Percentiles rank a stretch among this genome's conserved stretches.
Evolutionary conservation across 1,284 basidiomycete genomes (phyloP).

Genomic region (Sanghuangporus weigelae): DNA sequence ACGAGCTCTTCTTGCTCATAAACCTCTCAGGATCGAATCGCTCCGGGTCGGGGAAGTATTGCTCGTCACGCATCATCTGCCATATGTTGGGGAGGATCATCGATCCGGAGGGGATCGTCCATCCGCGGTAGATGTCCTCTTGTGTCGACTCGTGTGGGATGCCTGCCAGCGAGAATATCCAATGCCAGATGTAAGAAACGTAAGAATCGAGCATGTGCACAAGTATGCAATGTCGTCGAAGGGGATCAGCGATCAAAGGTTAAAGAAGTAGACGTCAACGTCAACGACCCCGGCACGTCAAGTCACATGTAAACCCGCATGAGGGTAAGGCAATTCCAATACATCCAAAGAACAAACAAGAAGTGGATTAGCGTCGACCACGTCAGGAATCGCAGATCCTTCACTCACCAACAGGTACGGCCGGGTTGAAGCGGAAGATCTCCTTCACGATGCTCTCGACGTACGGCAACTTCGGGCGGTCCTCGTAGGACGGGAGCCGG

Average conservation of each 20-base stretch:
- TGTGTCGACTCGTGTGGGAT: conserved; percentile 13
- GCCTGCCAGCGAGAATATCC: background rate
- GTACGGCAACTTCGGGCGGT: conserved; percentile 19
- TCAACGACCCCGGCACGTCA: background rate
- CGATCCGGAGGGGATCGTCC: conserved; percentile 12
- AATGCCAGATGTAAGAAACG: background rate
- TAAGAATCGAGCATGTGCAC: background rate
- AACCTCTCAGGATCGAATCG: conserved; percentile 19
- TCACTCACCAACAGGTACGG: conserved; percentile 5
- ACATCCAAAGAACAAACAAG: background rate
- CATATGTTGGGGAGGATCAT: conserved; percentile 17
- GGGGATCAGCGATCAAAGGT: background rate
- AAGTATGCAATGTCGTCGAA: background rate
- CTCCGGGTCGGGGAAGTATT: conserved; percentile 17
- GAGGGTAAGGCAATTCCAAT: background rate
- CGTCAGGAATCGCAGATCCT: background rate
- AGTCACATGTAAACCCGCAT: background rate
- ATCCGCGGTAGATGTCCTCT: conserved; percentile 8
- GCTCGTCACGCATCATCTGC: conserved; percentile 21
- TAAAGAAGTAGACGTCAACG: background rate
- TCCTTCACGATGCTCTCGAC: conserved; percentile 22
- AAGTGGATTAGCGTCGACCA: background rate
- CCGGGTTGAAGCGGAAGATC: conserved; percentile 10
- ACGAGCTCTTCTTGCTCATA: background rate
- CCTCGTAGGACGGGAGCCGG: conserved; percentile 13